phyloP scores from a whole-genome alignment of 2,329 filamentous ascomycete genomes.

The Calonectria multiphialidica region DNA sequence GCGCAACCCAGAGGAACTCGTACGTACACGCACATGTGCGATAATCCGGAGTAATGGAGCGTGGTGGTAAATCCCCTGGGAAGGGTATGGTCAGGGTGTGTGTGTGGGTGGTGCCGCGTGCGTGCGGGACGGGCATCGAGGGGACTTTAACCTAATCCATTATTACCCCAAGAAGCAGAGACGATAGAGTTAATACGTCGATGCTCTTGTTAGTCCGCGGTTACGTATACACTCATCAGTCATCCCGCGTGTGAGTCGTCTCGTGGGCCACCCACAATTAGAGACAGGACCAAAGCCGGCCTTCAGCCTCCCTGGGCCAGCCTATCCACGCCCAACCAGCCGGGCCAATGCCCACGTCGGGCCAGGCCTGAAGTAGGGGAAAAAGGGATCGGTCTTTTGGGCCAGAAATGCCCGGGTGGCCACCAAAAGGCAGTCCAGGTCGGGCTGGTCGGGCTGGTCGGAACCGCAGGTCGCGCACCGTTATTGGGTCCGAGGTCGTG shows the following conservation, averaged over 20 bases:
- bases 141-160: constrained; percentile 12
- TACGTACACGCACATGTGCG: constrained; percentile 3
- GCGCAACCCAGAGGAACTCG: background rate
- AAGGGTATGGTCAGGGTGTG: constrained; percentile 6
- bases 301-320: background rate
- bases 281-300: background rate
- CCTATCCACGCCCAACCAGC: background rate
- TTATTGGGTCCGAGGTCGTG: constrained; percentile 9
- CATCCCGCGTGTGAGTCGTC: constrained; percentile 3
- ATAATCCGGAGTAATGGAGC: constrained; percentile 13
- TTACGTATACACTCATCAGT: constrained; percentile 1
- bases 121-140: constrained; percentile 16
- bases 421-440: constrained; percentile 14
- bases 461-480: constrained; percentile 33
- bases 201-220: background rate
- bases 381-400: background rate
- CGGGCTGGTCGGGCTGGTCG: constrained; percentile 36
- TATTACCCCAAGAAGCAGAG: background rate
- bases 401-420: background rate
- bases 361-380: background rate
- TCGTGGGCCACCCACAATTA: background rate
- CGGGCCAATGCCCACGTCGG: background rate
- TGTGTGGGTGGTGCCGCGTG: constrained; percentile 3
- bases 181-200: background rate
- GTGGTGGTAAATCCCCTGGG: background rate